Base-by-base conservation (phyloP, 1,284 basidiomycete genomes). In the Sanghuangporus sanghuang region DNA sequence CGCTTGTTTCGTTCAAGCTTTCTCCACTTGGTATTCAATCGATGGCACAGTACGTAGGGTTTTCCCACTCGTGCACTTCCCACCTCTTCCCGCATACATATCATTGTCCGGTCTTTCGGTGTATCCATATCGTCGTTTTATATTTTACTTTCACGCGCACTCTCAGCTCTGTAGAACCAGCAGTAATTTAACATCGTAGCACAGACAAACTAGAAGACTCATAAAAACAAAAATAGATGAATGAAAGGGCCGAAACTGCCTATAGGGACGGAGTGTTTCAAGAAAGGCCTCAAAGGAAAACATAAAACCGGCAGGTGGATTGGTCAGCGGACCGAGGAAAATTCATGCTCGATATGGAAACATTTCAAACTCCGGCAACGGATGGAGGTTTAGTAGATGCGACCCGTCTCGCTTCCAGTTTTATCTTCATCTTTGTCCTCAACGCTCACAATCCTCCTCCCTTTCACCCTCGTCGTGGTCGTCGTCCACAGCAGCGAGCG, bases 391-490 rank as follows among this genome's bases (percentile, higher is more conserved):
- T 27, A 35, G 9, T 42, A 56, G 36, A 16, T 27, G 14, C 57
- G 14, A 23, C 21, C 40, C 40, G 38, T 9, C 14, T 57, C 56
- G 40, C 27, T 32, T 48, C 8, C 40, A 11, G 12, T 53, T 60
- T 61, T 55, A 49, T 39, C 23, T 11, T 59, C 54, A n/a, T 59
- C 64, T 53, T 61, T 39, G 36, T 65, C 53, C 27, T 57, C 62
- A 44, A 35, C 42, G n/a, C 46, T 32, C 18, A 16, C 48, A 27
- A 53, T 49, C 38, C 6, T 18, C 60, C 14, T 35, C 59, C 49
- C 40, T 35, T 49, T 18, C 27, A 56, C 50, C 57, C 64, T 62
- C 57, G 42, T 48, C 55, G 35, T 52, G 50, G n/a, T 42, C 38
- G 12, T 50, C 59, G 32, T 48, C 65, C 21, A 38, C 11, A 39